Evolutionary conservation across 805 yeast genomes (phyloP), one percentile per base, ranked within the genome.

Genomic region (Torulaspora quercuum): DNA sequence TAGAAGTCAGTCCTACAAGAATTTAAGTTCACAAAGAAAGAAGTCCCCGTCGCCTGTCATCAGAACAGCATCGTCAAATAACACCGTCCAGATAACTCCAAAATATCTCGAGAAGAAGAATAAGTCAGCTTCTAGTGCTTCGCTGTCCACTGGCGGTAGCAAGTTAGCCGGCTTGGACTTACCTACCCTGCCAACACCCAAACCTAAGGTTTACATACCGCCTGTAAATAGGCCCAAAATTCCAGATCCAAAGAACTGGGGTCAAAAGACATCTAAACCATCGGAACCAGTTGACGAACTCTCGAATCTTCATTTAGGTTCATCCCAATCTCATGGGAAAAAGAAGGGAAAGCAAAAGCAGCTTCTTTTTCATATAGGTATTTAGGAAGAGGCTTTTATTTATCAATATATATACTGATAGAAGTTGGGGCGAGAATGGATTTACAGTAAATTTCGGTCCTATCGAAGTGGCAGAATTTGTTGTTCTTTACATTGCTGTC

Each of bases 261-360:
- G 57, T 11, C 50, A 51, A 25, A 28, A 31, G 6, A 32, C 49
- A 9, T 6, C 34, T 3, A 7, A 17, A n/a, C 15, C 32, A 10
- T 10, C 30, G 3, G 29, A 20, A 4, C 9, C 29, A 6, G 19
- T 12, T 6, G 39, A 41, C 35, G 47, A 39, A 13, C 24, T 47
- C 9, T 27, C 42, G 17, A 36, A 38, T 8, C 28, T 49, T 20
- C 28, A 23, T 7, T 16, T 40, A 15, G 47, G 42, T 14, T 46
- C 53, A 5, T 38, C 41, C 11, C 43, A 45, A 14, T 15, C 46
- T 3, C 39, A 41, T 25, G 60, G 58, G 5, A 63, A 59, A 42
- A 63, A 62, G 50, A 73, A 66, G 39, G 64, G 62, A 48, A 71
- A 75, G 55, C 74, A 74, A 55, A 76, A 75, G 48, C 78, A 76